Percentiles rank a stretch among this genome's conserved stretches.
Evolutionary conservation across 2,329 filamentous ascomycete genomes (phyloP).

Genomic region (Fusarium nodosum): DNA sequence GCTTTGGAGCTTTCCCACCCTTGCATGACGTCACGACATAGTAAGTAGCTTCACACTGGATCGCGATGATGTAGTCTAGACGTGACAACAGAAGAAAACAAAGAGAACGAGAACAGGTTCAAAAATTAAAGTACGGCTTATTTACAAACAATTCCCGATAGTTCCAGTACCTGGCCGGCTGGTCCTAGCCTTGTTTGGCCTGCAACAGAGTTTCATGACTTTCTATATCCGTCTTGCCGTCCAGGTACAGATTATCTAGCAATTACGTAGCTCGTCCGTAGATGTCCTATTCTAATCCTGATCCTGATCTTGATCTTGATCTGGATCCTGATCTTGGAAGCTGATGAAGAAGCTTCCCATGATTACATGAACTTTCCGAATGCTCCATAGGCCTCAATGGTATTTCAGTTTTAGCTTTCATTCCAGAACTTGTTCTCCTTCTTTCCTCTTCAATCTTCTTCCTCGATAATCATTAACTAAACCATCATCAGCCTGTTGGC

Average conservation of each 20-base stretch:
- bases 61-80: constrained; percentile 46
- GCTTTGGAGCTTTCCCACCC: constrained; percentile 11
- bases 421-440: constrained; percentile 1
- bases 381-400: constrained; percentile 21
- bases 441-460: constrained; percentile 1
- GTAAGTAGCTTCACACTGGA: constrained; percentile 20
- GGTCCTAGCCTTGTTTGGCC: not conserved
- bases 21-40: constrained; percentile 48
- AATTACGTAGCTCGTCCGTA: constrained; percentile 25
- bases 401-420: constrained; percentile 24
- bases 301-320: constrained; percentile 2
- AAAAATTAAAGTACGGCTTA: constrained; percentile 14
- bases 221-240: not conserved
- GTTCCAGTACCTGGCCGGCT: not conserved
- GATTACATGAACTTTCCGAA: constrained; percentile 7
- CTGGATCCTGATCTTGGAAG: constrained; percentile 33
- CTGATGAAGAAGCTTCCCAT: constrained; percentile 24
- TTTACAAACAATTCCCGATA: constrained; percentile 7
- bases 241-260: constrained; percentile 26
- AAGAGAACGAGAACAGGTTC: constrained; percentile 1
- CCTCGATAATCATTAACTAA: not conserved
- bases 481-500: constrained; percentile 3
- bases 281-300: not conserved
- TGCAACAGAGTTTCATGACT: constrained; percentile 32
- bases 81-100: constrained; percentile 37